Conservation (phyloP, 225 moss, liverwort and hornwort species). For the Bryoerythrophyllum caledonicum region DNA sequence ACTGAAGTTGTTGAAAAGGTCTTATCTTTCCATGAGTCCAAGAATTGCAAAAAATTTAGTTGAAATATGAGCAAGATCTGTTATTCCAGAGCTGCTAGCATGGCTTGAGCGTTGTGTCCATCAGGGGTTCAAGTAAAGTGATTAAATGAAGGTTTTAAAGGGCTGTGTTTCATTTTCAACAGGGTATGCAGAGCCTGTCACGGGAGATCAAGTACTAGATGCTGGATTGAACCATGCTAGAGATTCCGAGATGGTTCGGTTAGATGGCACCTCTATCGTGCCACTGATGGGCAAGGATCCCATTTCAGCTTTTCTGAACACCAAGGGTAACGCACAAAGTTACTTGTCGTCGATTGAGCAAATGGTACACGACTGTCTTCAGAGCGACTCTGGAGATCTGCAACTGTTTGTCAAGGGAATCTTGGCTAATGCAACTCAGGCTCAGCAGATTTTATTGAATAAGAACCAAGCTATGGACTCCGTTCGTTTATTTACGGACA, state of each 20-base stretch:
- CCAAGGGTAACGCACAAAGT: slow-evolving; percentile 44
- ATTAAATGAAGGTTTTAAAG: background rate
- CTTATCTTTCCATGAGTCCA: too few relatives aligned
- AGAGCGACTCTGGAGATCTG: slow-evolving; percentile 51
- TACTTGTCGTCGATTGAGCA: slow-evolving; percentile 45
- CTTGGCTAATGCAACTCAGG: slow-evolving; percentile 40
- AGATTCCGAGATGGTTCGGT: slow-evolving; percentile 20
- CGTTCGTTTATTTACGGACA: slow-evolving; percentile 1
- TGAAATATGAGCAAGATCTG: too few relatives aligned
- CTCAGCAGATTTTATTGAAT: slow-evolving; percentile 35
- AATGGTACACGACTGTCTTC: slow-evolving; percentile 49
- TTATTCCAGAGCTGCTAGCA: too few relatives aligned
- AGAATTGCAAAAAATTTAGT: too few relatives aligned
- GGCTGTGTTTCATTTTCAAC: background rate
- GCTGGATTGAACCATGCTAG: slow-evolving; percentile 1
- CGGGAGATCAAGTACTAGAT: background rate
- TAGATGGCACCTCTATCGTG: slow-evolving; percentile 10
- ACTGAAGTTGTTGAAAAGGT: too few relatives aligned
- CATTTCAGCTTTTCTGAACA: slow-evolving; percentile 16
- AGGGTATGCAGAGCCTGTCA: slow-evolving; percentile 24
- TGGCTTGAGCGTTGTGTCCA: too few relatives aligned
- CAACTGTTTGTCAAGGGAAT: slow-evolving; percentile 54
- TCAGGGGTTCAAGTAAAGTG: too few relatives aligned
- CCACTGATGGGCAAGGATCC: slow-evolving; percentile 11
- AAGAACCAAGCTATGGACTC: slow-evolving; percentile 11